A percentile compares a stretch with the other conserved stretches of the same genome.
Conservation (phyloP, 2,329 filamentous ascomycete species). For the Phialocephala subalpina region DNA sequence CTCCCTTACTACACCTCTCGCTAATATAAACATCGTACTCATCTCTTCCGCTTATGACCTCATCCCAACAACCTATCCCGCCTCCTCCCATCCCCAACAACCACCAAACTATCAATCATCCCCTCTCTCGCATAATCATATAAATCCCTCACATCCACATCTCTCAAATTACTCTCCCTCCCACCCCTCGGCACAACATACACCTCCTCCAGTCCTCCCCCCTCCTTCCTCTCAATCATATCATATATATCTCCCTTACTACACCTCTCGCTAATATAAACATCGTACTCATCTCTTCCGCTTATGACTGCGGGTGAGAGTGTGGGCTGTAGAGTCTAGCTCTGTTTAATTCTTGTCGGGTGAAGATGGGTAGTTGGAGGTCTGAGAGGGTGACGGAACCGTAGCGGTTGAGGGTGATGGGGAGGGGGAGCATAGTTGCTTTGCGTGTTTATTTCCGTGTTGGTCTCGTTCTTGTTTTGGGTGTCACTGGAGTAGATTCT, state of each 20-base stretch:
- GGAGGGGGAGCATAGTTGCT: neutral
- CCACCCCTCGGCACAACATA: neutral
- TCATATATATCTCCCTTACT: neutral
- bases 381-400: neutral
- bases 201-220: neutral
- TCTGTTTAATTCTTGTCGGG: too few relatives aligned
- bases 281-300: neutral
- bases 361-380: neutral
- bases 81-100: neutral
- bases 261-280: neutral
- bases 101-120: neutral
- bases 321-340: too few relatives aligned
- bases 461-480: neutral
- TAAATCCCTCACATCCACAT: neutral
- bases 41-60: neutral
- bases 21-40: neutral
- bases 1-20: neutral
- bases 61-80: neutral
- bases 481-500: too few relatives aligned
- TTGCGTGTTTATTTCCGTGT: neutral
- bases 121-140: neutral
- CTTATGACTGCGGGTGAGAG: too few relatives aligned
- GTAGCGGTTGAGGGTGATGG: neutral
- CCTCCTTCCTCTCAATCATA: neutral
- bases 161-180: neutral